phyloP scores from a whole-genome alignment of 2,329 filamentous ascomycete species.

The Aspergillus sp. region DNA sequence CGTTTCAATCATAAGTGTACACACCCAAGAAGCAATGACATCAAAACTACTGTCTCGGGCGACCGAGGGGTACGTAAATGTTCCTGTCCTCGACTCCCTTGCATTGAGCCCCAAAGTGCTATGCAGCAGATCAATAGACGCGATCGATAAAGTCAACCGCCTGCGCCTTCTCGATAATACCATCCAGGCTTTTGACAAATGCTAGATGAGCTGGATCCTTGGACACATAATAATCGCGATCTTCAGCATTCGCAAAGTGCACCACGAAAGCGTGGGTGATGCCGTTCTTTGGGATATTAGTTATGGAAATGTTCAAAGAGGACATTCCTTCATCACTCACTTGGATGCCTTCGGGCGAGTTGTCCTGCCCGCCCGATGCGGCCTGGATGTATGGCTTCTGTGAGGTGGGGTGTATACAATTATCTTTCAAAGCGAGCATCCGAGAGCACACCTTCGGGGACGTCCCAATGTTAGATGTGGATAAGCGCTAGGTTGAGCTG shows the following conservation, averaged over 20 bases:
- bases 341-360: constrained; percentile 62
- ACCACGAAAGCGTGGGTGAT: constrained; percentile 70
- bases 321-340: constrained; percentile 42
- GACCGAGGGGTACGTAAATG: too few relatives aligned
- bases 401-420: constrained; percentile 62
- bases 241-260: constrained; percentile 64
- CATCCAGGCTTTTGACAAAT: constrained; percentile 54
- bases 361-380: constrained; percentile 62
- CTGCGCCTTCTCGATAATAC: constrained; percentile 37
- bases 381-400: constrained; percentile 63
- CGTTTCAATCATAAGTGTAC: too few relatives aligned
- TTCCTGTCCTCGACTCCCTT: too few relatives aligned
- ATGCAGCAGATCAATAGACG: not conserved
- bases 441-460: constrained; percentile 53
- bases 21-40: too few relatives aligned
- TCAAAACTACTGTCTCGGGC: too few relatives aligned
- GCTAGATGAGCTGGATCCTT: constrained; percentile 65
- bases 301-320: not conserved
- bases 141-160: constrained; percentile 35
- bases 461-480: not conserved
- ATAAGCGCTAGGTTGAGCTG: not conserved
- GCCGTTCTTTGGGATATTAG: constrained; percentile 51
- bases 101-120: too few relatives aligned
- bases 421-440: constrained; percentile 60
- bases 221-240: constrained; percentile 68